phyloP scores from a whole-genome alignment of 2,329 filamentous ascomycete species.

The Fusarium pilosicola region DNA sequence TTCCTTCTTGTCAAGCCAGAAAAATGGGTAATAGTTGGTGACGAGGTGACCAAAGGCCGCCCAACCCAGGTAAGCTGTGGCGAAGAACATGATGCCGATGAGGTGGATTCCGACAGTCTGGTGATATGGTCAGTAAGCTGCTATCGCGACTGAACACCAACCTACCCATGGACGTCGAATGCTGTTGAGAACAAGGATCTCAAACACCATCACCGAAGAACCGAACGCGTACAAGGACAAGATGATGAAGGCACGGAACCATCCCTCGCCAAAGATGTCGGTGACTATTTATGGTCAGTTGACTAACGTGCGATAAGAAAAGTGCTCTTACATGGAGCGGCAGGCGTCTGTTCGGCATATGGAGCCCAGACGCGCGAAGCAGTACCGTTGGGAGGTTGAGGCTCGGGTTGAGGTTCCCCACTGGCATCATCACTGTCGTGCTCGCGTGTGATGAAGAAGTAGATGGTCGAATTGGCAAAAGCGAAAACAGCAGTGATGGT shows the following conservation, averaged over 20 bases:
- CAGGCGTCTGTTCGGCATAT: conserved; percentile 4
- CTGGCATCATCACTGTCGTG: conserved; percentile 37
- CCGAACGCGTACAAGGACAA: conserved; percentile 58
- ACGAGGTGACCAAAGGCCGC: conserved; percentile 58
- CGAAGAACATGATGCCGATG: conserved; percentile 53
- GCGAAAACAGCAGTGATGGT: conserved; percentile 57
- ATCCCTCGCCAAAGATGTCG: conserved; percentile 59
- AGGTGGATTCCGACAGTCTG: conserved; percentile 59
- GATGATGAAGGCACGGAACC: conserved; percentile 58
- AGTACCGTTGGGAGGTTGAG: conserved; percentile 12
- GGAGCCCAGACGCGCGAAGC: conserved; percentile 10
- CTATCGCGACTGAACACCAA: neutral
- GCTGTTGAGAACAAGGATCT: conserved; percentile 62
- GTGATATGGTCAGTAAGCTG: conserved; percentile 16
- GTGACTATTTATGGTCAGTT: conserved; percentile 51
- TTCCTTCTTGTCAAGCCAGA: conserved; percentile 60
- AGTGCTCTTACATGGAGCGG: conserved; percentile 40
- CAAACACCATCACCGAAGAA: conserved; percentile 55
- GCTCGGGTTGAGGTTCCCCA: conserved; percentile 16
- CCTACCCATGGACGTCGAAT: conserved; percentile 62
- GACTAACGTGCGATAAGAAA: conserved; percentile 18
- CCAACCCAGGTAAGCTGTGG: conserved; percentile 61
- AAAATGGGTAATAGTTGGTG: conserved; percentile 60
- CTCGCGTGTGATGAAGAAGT: conserved; percentile 57
- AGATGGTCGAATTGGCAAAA: conserved; percentile 62